Base-by-base conservation (phyloP, 2,329 filamentous ascomycete genomes). In the Aspergillus ustus region DNA sequence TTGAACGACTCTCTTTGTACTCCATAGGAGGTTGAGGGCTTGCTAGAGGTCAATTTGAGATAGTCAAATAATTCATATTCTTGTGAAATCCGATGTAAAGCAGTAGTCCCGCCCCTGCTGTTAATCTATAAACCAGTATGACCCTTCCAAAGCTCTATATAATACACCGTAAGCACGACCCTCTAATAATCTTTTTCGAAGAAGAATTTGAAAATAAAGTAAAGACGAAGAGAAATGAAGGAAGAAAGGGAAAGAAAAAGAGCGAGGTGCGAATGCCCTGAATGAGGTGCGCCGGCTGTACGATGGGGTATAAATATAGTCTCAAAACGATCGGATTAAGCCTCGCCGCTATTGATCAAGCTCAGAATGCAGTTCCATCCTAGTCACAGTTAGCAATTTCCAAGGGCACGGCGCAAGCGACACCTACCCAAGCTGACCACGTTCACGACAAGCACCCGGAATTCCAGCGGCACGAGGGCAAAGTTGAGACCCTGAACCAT, bases 361-460 rank as follows among this genome's bases (percentile, higher is more conserved):
- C 83, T 85, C 59, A 87, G 75, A 70, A 85, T 82, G 74, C 84
- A 87, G 72, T 86, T 86, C 84, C 84, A 86, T 59, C 83, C 83
- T 85, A 60, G 17, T 43, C 49, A 44, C 59, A 55, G 65, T 68
- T 60, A 69, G 62, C 43, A 29, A 48, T n/a, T n/a, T 37, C n/a
- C 43, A n/a, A 54, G 40, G n/a, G 1, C 17, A 13, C 44, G 1
- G 7, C 4, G 22, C n/a, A 17, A 62, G 55, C 20, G 57, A 44
- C 44, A 80, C 83, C 72, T 71, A 88, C 87, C 88, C 68, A 91
- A 78, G 63, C 85, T 91, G 57, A 97, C 83, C 54, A 96, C 77
- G 72, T 97, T 97, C 70, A 96, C 93, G 64, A 96, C 89, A 69
- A 97, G 80, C 46, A 97, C 87, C 62, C 93, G 85, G 78, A 94